Evolutionary conservation across 192 early-diverging fungal species (phyloP), one percentile per base, ranked within the genome.

Genomic region (Rhizophagus sp.): DNA sequence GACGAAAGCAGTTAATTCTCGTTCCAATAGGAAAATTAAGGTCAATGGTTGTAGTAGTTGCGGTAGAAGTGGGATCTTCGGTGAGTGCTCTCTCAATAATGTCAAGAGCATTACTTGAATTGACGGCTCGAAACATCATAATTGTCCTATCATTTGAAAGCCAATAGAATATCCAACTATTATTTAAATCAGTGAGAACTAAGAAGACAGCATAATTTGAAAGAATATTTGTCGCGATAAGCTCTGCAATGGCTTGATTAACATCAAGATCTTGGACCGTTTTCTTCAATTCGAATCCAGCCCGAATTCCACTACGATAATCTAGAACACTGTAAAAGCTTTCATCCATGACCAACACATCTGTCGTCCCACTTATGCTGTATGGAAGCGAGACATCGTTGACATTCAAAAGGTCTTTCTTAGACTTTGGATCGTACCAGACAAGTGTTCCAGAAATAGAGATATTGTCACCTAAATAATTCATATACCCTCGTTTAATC

Each of bases 101-200:
- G 27, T n/a, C 36, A 69, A 69, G 67, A 30, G 67, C 67, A 33
- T 69, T 33, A 33, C 67, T 17, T 69, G 67, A 69, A 69, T 69
- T 41, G 22, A 33, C 5, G 64, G 15, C 15, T 70, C 68, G 39
- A 70, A 22, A 70, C 39, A 17, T 10, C 68, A 70, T 39, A 41
- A 70, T 22, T 39, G 11, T 17, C 17, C n/a, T 47, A 78, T 49
- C 33, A 63, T 62, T 78, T 78, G 34, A 24, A 66, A 78, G 34
- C 76, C 63, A 78, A 67, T 47, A 78, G 63, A 78, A 78, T 49
- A 66, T 63, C 27, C 76, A 78, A 17, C 10, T 25, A 66, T 67
- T 50, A 63, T 64, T 64, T 49, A 78, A 78, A 67, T 78, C 61
- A 36, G 76, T 78, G 47, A 78, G 63, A 34, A 78, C 50, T 44